Conservation (phyloP, 1,139 yeast species). For the Protomyces inundatus region DNA sequence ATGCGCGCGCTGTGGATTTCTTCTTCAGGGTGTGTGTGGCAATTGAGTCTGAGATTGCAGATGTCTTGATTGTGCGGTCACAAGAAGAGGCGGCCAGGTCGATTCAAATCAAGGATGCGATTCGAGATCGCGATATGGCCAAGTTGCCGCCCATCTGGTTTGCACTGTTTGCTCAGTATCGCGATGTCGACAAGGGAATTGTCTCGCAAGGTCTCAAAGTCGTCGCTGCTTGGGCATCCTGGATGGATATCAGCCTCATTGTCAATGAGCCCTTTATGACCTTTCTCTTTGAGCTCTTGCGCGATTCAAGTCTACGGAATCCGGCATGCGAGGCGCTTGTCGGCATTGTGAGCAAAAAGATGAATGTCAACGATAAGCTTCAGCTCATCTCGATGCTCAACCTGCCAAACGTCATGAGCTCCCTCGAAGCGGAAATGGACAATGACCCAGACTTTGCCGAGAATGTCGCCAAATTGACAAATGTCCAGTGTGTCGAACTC, state of each 20-base stretch:
- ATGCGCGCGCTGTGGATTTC: conserved; percentile 62
- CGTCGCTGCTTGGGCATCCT: conserved; percentile 81
- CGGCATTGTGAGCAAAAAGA: conserved; percentile 83
- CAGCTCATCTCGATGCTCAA: conserved; percentile 67
- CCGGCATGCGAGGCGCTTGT: conserved; percentile 67
- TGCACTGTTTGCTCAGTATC: conserved; percentile 44
- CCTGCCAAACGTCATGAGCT: conserved; percentile 52
- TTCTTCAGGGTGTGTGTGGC: conserved; percentile 67
- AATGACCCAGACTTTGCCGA: conserved; percentile 68
- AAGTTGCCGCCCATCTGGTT: conserved; percentile 67
- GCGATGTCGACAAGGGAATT: conserved; percentile 44
- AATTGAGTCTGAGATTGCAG: conserved; percentile 89
- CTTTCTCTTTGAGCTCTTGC: conserved; percentile 59
- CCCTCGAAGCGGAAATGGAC: conserved; percentile 39
- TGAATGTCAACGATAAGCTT: conserved; percentile 81
- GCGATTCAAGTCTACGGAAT: conserved; percentile 47
- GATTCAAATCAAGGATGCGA: conserved; percentile 68
- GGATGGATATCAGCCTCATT: conserved; percentile 88
- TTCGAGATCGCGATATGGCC: conserved; percentile 70
- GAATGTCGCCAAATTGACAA: conserved; percentile 65
- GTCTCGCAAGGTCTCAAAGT: conserved; percentile 57
- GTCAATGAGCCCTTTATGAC: conserved; percentile 61
- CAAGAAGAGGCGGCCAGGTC: conserved; percentile 58
- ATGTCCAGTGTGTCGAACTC: conserved; percentile 71
- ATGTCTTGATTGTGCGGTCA: conserved; percentile 70